Evolutionary conservation across 2,329 filamentous ascomycete genomes (phyloP).

Genomic region (Colletotrichum tamarilloi): DNA sequence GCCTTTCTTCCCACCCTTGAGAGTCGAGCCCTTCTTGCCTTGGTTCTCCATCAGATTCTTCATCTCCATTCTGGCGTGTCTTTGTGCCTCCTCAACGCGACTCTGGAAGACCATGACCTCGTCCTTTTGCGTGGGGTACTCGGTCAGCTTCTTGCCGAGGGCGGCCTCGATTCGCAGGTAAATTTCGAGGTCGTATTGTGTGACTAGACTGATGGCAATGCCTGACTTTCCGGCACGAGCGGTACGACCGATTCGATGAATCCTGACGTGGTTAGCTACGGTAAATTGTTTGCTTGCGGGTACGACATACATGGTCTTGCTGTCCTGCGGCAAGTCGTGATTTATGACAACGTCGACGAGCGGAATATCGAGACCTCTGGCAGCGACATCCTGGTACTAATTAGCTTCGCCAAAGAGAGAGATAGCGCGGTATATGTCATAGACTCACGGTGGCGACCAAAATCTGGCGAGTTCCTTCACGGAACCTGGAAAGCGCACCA

Average conservation of each 20-base stretch:
- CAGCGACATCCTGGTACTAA: conserved; percentile 77
- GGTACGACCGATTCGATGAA: conserved; percentile 89
- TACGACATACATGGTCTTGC: conserved; percentile 75
- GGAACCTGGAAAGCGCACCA: conserved; percentile 91
- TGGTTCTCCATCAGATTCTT: conserved; percentile 80
- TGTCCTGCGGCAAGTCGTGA: conserved; percentile 84
- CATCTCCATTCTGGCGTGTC: conserved; percentile 83
- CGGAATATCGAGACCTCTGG: conserved; percentile 91
- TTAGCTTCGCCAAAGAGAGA: not conserved
- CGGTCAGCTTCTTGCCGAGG: conserved; percentile 79
- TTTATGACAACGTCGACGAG: conserved; percentile 91
- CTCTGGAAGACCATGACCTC: conserved; percentile 86
- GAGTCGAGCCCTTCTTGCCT: conserved; percentile 62
- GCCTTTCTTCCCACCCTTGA: conserved; percentile 54
- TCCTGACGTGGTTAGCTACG: conserved; percentile 43
- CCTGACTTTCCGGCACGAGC: conserved; percentile 88
- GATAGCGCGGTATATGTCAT: not conserved
- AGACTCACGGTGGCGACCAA: conserved; percentile 80
- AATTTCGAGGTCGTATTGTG: conserved; percentile 88
- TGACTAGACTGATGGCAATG: conserved; percentile 82
- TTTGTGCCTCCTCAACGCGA: conserved; percentile 85
- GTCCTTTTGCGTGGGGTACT: conserved; percentile 79
- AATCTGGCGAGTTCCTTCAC: conserved; percentile 81
- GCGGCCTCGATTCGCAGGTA: conserved; percentile 86
- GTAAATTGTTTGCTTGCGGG: not conserved